Percentiles rank a stretch among this genome's conserved stretches.
These are phyloP conservation scores for Globisporangium takayamanum DNA, from an alignment of 352 stramenopile species.

Conservation along the genomic window DNA sequence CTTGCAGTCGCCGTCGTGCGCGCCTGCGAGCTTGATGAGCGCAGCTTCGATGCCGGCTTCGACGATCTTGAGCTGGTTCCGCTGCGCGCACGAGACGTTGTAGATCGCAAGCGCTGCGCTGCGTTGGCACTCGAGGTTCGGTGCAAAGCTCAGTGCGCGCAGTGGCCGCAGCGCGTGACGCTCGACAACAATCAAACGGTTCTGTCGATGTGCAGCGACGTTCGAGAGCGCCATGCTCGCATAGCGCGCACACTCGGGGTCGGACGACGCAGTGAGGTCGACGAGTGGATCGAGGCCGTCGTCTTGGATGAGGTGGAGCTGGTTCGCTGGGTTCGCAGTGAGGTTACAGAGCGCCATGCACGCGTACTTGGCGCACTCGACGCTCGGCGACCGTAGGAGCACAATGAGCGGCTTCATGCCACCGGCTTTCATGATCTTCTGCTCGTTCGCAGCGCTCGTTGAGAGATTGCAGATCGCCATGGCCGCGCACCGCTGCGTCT, in stretches of 20 bases:
- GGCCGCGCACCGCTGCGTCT: conserved; percentile 68
- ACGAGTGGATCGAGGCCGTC: conserved; percentile 74
- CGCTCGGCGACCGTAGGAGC: conserved; percentile 37
- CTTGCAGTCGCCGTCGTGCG: conserved; percentile 90
- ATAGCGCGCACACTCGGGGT: conserved; percentile 83
- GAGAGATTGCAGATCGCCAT: conserved; percentile 88
- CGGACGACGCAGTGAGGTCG: conserved; percentile 55
- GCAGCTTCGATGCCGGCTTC: conserved; percentile 82
- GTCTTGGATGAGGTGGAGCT: conserved; percentile 84
- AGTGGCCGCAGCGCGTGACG: conserved; percentile 75
- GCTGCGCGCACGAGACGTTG: conserved; percentile 91
- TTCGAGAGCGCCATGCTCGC: conserved; percentile 94
- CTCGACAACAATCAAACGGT: conserved; percentile 87
- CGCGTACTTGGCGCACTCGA: conserved; percentile 78
- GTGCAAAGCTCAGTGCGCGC: conserved; percentile 67
- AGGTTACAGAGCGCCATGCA: conserved; percentile 96
- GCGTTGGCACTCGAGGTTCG: conserved; percentile 87
- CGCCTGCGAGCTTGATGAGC: conserved; percentile 80
- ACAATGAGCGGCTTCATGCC: conserved; percentile 59
- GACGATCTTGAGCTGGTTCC: conserved; percentile 89
- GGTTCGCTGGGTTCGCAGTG: conserved; percentile 86
- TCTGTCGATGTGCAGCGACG: conserved; percentile 84
- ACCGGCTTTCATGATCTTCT: conserved; percentile 73
- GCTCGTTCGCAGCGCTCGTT: conserved; percentile 62
- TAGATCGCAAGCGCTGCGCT: conserved; percentile 90